Evolutionary conservation across 495 filamentous ascomycete genomes (phyloP).

Genomic region (Pseudotulostoma volvatum): DNA sequence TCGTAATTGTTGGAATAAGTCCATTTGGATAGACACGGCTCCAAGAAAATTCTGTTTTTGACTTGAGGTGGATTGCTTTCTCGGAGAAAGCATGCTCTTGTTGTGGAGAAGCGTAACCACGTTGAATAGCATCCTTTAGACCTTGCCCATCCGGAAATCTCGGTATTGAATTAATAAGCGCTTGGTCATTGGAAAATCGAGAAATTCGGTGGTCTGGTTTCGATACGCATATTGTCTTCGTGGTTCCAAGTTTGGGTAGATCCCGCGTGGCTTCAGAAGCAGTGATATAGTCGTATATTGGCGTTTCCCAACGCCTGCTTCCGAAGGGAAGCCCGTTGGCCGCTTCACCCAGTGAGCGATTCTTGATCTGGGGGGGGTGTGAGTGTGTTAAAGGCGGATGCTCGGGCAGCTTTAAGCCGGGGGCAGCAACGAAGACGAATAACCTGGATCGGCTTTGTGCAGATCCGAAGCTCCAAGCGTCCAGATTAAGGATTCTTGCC

Average conservation of each 20-base stretch:
- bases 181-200: neutral
- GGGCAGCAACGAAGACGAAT: constrained; percentile 49
- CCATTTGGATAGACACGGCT: constrained; percentile 30
- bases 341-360: constrained; percentile 35
- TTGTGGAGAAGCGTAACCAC: neutral
- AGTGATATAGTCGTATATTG: no score
- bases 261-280: no score
- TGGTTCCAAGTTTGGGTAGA: neutral
- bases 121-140: neutral
- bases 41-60: constrained; percentile 24
- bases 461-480: constrained; percentile 52
- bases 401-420: constrained; percentile 35
- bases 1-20: constrained; percentile 42
- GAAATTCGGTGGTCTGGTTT: neutral
- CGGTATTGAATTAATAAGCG: neutral
- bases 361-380: constrained; percentile 23
- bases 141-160: neutral
- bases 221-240: neutral
- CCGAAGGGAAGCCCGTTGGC: constrained; percentile 44
- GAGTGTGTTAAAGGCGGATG: constrained; percentile 43
- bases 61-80: neutral
- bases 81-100: neutral
- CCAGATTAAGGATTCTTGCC: constrained; percentile 40
- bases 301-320: no score
- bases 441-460: constrained; percentile 45